Evolutionary conservation across 106 monocot species (phyloP).

Genomic region (Allium cepa): DNA sequence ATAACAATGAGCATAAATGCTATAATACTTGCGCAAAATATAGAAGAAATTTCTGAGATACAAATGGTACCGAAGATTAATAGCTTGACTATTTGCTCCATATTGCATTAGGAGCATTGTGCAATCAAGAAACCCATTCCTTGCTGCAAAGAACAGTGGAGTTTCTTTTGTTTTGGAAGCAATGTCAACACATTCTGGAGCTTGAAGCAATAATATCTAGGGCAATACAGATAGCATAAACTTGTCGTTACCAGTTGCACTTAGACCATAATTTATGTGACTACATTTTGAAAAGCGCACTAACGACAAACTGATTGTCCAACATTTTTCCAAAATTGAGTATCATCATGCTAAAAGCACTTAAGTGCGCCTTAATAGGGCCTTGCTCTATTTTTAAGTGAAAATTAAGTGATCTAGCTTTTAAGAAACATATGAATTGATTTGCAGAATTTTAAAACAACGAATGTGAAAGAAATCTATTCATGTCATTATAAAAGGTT

Average conservation of each 20-base stretch:
- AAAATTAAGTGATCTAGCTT: no score
- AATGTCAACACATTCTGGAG: constrained; percentile 23
- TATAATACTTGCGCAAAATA: background rate
- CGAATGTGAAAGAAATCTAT: no score
- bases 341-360: no score
- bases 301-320: no score
- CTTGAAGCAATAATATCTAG: constrained; percentile 28
- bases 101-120: constrained; percentile 21
- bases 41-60: background rate
- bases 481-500: no score
- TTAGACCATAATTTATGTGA: no score
- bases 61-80: constrained; percentile 17
- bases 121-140: constrained; percentile 15
- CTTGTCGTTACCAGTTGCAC: background rate
- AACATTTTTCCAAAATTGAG: no score
- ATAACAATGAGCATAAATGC: background rate
- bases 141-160: constrained; percentile 30
- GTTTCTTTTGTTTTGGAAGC: constrained; percentile 22
- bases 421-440: no score
- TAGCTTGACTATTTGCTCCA: constrained; percentile 23
- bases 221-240: constrained; percentile 1
- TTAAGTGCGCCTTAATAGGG: no score
- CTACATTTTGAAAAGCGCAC: no score
- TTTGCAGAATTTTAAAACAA: no score
- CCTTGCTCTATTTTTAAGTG: no score